Conservation (phyloP, 768 basidiomycete species). For the Hydnum rufescens region DNA sequence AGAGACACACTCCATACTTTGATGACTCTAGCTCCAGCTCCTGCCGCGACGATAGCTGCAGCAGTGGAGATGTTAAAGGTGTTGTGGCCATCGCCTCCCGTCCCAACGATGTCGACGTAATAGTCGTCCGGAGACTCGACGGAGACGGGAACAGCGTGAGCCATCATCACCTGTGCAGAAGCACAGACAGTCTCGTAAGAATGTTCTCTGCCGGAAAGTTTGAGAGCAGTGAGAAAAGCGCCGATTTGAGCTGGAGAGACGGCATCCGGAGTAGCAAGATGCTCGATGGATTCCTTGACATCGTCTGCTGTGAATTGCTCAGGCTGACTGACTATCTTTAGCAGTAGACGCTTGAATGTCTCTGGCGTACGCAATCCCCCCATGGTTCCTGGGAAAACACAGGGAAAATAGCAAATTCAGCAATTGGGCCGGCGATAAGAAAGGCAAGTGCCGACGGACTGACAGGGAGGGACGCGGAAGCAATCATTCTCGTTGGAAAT, state of each 20-base stretch:
- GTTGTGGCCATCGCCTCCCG: slow-evolving; percentile 88
- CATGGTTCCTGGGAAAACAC: too few species aligned
- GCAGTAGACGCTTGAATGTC: slow-evolving; percentile 53
- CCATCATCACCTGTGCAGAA: slow-evolving; percentile 53
- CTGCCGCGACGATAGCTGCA: slow-evolving; percentile 83
- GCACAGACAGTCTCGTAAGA: slow-evolving; percentile 59
- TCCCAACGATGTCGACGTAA: slow-evolving; percentile 67
- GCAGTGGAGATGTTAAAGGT: slow-evolving; percentile 95
- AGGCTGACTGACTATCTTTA: slow-evolving; percentile 34
- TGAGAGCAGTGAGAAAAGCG: slow-evolving; percentile 73
- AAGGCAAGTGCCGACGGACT: too few species aligned
- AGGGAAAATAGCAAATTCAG: too few species aligned
- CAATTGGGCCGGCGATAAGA: too few species aligned
- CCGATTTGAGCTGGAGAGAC: slow-evolving; percentile 62
- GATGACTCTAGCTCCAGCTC: slow-evolving; percentile 80
- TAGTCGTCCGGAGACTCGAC: slow-evolving; percentile 24
- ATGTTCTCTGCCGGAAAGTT: slow-evolving; percentile 58
- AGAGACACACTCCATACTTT: slow-evolving; percentile 36
- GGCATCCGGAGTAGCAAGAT: slow-evolving; percentile 39
- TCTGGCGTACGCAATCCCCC: too few species aligned
- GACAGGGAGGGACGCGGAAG: too few species aligned
- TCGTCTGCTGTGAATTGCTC: slow-evolving; percentile 31
- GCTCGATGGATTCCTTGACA: slow-evolving; percentile 49
- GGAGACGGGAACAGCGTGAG: slow-evolving; percentile 42
- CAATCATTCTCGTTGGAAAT: too few species aligned